Percentiles rank a stretch among this genome's conserved stretches.
phyloP scores from a whole-genome alignment of 441 rosid genomes.

The Francoa sonchifolia region DNA sequence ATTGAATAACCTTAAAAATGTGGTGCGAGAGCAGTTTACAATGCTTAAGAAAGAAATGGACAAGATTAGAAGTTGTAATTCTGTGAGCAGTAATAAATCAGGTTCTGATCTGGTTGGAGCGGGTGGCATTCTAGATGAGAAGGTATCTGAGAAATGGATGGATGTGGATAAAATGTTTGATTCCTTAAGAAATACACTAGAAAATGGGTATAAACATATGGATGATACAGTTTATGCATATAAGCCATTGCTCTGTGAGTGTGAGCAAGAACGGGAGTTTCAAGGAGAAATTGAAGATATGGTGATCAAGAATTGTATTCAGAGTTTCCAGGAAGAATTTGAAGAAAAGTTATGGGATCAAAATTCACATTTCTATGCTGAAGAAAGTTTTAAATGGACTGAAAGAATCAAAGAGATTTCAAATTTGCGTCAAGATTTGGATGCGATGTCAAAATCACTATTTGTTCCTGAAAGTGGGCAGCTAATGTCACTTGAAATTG shows the following conservation, averaged over 20 bases:
- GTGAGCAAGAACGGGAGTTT: conserved; percentile 47
- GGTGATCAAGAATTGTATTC: conserved; percentile 34
- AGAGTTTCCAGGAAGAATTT: conserved; percentile 45
- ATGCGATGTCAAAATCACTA: conserved; percentile 40
- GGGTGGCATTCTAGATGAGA: conserved; percentile 30
- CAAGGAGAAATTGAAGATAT: conserved; percentile 34
- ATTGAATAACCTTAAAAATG: conserved; percentile 25
- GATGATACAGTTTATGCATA: conserved; percentile 23
- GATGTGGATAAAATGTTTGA: conserved; percentile 39
- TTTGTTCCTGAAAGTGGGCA: conserved; percentile 41
- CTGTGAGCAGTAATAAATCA: conserved; percentile 21
- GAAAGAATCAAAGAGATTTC: conserved; percentile 54
- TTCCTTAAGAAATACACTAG: conserved; percentile 32
- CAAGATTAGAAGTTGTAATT: conserved; percentile 25
- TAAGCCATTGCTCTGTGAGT: conserved; percentile 25
- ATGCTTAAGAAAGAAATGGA: conserved; percentile 51
- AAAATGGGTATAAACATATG: conserved; percentile 25
- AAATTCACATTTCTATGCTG: conserved; percentile 22
- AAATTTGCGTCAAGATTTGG: conserved; percentile 58
- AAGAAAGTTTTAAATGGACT: conserved; percentile 23
- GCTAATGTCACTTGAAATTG: conserved; percentile 35
- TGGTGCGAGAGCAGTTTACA: conserved; percentile 36
- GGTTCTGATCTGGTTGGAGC: conserved; percentile 29
- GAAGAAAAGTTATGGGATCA: conserved; percentile 36
- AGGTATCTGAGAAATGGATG: conserved; percentile 28